phyloP scores from a whole-genome alignment of 2,329 filamentous ascomycete species.

The Fusarium anthophilum region DNA sequence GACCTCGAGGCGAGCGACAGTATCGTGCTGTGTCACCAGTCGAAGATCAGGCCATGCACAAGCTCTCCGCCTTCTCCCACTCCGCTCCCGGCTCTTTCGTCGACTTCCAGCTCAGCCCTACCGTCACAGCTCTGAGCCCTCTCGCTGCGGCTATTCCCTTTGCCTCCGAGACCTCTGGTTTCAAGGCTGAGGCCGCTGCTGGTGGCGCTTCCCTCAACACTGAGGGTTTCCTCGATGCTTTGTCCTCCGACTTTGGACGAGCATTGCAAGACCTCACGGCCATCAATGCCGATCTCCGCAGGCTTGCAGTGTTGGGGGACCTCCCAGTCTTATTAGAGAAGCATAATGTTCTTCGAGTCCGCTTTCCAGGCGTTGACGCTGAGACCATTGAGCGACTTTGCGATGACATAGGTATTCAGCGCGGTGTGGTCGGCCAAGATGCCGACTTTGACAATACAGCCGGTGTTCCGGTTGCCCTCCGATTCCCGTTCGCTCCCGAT shows the following conservation, averaged over 20 bases:
- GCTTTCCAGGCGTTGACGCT: conserved; percentile 90
- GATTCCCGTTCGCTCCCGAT: conserved; percentile 85
- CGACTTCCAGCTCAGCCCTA: conserved; percentile 89
- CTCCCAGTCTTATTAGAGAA: conserved; percentile 80
- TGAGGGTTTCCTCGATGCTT: conserved; percentile 83
- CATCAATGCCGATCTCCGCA: conserved; percentile 82
- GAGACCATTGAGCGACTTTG: conserved; percentile 84
- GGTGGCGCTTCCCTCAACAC: conserved; percentile 75
- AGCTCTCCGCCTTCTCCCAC: conserved; percentile 68
- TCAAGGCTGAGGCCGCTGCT: conserved; percentile 51
- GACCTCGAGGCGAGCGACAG: conserved; percentile 76
- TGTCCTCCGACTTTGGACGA: conserved; percentile 88
- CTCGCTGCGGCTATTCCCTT: conserved; percentile 66
- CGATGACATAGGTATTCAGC: conserved; percentile 83
- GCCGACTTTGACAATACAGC: conserved; percentile 72
- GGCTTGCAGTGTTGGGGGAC: conserved; percentile 80
- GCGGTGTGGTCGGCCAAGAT: conserved; percentile 84
- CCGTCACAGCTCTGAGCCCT: conserved; percentile 85
- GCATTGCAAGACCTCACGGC: conserved; percentile 84
- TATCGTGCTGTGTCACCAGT: conserved; percentile 81
- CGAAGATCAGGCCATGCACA: conserved; percentile 76
- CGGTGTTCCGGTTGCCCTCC: conserved; percentile 78
- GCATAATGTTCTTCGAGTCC: conserved; percentile 75
- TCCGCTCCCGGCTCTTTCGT: conserved; percentile 79
- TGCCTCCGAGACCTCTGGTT: conserved; percentile 54